Percentiles rank a stretch among this genome's conserved stretches.
phyloP scores from a whole-genome alignment of 371 early-diverging fungal genomes.

The Gilbertella persicaria region DNA sequence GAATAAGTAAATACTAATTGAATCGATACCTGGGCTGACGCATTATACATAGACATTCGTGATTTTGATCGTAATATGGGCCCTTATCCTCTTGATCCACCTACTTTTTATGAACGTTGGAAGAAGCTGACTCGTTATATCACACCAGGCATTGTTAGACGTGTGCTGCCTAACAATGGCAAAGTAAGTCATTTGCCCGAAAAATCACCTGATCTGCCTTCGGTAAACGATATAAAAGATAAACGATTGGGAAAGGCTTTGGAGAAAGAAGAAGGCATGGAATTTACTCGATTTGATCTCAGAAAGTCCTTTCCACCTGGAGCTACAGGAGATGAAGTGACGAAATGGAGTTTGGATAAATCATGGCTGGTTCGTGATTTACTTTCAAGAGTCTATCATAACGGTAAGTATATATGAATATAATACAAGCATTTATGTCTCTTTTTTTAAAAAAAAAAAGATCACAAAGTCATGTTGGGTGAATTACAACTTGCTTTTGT shows the following conservation, averaged over 20 bases:
- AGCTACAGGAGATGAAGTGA: conserved; percentile 71
- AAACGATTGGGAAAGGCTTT: conserved; percentile 40
- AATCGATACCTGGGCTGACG: no score
- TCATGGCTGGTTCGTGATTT: conserved; percentile 74
- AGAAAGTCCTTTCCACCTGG: conserved; percentile 79
- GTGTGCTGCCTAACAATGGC: conserved; percentile 66
- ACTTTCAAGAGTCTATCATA: conserved; percentile 42
- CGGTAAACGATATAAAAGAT: conserved; percentile 21
- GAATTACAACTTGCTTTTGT: conserved; percentile 86
- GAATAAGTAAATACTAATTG: conserved; percentile 33
- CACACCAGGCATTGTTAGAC: conserved; percentile 49
- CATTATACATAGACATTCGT: conserved; percentile 59
- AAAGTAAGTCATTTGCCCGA: conserved; percentile 50
- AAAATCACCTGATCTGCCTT: conserved; percentile 12
- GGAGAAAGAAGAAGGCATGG: conserved; percentile 47
- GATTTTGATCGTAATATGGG: conserved; percentile 85
- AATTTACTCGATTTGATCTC: conserved; percentile 75
- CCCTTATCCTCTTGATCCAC: conserved; percentile 79
- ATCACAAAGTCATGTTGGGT: conserved; percentile 60
- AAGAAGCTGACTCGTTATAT: conserved; percentile 67
- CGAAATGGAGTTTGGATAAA: conserved; percentile 89
- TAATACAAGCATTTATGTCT: neutral
- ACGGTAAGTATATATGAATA: conserved; percentile 32
- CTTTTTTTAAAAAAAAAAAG: conserved; percentile 9
- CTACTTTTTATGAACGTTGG: conserved; percentile 74